Conservation (phyloP, 371 early-diverging fungal species). For the Dinochytrium kinnereticum region DNA sequence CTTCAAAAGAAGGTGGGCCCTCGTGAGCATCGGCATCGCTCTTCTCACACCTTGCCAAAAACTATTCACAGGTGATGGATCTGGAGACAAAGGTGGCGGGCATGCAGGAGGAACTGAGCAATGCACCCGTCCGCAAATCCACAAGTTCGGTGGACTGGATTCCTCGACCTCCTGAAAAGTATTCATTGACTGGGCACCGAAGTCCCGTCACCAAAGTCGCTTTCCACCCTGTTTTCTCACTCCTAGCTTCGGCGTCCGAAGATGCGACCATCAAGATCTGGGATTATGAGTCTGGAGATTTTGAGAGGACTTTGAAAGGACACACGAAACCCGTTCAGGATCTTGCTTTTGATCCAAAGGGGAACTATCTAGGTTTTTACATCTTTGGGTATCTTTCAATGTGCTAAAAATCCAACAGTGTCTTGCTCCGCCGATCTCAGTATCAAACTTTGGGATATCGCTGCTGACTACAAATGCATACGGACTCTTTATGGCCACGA, state of each 20-base stretch:
- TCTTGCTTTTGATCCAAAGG: slow-evolving; percentile 81
- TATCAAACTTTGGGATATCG: slow-evolving; percentile 88
- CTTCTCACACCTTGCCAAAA: background rate
- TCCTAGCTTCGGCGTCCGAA: slow-evolving; percentile 88
- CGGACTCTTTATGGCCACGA: slow-evolving; percentile 90
- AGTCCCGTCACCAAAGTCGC: slow-evolving; percentile 80
- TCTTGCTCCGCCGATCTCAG: slow-evolving; percentile 90
- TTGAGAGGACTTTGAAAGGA: slow-evolving; percentile 88
- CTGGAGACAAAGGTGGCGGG: slow-evolving; percentile 77
- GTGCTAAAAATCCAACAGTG: slow-evolving; percentile 49
- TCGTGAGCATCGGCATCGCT: background rate
- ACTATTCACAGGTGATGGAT: slow-evolving; percentile 78
- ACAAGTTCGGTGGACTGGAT: slow-evolving; percentile 73
- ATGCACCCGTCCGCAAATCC: slow-evolving; percentile 68
- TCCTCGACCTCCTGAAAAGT: slow-evolving; percentile 80
- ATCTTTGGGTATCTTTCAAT: background rate
- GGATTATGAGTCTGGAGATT: slow-evolving; percentile 90
- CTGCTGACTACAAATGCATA: slow-evolving; percentile 83
- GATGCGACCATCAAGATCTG: slow-evolving; percentile 90
- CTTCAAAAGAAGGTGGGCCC: slow-evolving; percentile 82
- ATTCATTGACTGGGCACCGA: slow-evolving; percentile 78
- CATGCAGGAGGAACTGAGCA: slow-evolving; percentile 76
- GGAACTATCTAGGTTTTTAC: slow-evolving; percentile 75
- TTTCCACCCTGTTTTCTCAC: slow-evolving; percentile 85
- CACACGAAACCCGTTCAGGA: slow-evolving; percentile 92